These are phyloP conservation scores for Cinnamomum micranthum DNA, from an alignment of 164 flowering plant genomes.

Conservation along the genomic window DNA sequence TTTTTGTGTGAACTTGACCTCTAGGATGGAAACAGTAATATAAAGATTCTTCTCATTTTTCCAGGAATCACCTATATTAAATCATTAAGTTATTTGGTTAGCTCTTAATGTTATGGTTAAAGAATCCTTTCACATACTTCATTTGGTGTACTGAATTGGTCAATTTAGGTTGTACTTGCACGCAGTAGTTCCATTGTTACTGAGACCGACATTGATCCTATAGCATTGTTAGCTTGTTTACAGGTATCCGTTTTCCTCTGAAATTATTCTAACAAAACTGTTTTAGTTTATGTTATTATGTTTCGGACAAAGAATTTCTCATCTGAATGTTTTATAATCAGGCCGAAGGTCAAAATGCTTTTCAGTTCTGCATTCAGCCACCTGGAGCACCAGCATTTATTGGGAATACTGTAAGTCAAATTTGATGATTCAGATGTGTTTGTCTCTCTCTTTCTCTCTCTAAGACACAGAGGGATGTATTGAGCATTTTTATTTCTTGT, in stretches of 20 bases:
- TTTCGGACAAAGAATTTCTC: not conserved
- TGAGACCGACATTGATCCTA: conserved; percentile 62
- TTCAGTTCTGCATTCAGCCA: conserved; percentile 94
- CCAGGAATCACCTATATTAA: no score
- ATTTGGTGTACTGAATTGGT: not conserved
- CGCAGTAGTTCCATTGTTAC: conserved; percentile 70
- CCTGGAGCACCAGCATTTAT: conserved; percentile 85
- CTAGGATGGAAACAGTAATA: not conserved
- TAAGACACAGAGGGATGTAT: not conserved
- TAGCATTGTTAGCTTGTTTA: conserved; percentile 68
- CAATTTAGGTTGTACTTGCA: conserved; percentile 86
- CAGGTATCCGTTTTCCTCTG: conserved; percentile 44
- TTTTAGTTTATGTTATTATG: not conserved
- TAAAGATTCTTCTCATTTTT: no score
- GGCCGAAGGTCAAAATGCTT: conserved; percentile 78
- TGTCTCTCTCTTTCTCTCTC: not conserved
- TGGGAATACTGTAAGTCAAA: conserved; percentile 76
- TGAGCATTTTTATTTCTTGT: no score
- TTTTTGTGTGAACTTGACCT: not conserved
- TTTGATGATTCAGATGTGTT: not conserved
- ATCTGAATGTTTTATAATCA: conserved; percentile 19
- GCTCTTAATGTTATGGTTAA: no score
- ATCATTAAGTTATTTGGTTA: no score
- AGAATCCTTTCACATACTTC: not conserved
- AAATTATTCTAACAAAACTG: not conserved